Conservation (phyloP, 2,329 filamentous ascomycete species). For the Paracorniculantispora psalliotae region DNA sequence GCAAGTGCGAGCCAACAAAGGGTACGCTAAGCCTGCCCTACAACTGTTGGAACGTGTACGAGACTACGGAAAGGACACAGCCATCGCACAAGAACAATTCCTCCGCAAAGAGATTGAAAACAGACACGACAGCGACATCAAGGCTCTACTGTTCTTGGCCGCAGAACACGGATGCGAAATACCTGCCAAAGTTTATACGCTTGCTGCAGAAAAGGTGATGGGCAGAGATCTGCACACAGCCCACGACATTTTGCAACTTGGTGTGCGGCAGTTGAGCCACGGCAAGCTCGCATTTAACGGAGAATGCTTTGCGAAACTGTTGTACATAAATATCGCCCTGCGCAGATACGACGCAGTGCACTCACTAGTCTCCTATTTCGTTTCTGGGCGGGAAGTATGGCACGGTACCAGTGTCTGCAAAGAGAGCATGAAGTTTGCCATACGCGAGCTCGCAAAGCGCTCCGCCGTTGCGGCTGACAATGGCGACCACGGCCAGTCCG, state of each 20-base stretch:
- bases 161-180: conserved; percentile 24
- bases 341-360: conserved; percentile 27
- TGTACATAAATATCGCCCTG: conserved; percentile 29
- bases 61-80: background rate
- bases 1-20: background rate
- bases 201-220: conserved; percentile 28
- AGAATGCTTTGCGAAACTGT: conserved; percentile 34
- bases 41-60: background rate
- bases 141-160: background rate
- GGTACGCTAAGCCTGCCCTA: background rate
- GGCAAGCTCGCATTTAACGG: conserved; percentile 32
- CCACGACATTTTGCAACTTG: conserved; percentile 30
- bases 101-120: background rate
- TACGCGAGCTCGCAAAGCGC: conserved; percentile 29
- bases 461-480: conserved; percentile 14
- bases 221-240: conserved; percentile 26
- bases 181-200: conserved; percentile 33
- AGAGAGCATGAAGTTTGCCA: conserved; percentile 33
- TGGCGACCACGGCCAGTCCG: background rate
- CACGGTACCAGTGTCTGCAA: conserved; percentile 33
- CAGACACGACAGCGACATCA: background rate
- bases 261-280: conserved; percentile 32
- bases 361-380: conserved; percentile 28
- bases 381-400: conserved; percentile 30
- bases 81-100: background rate